Conservation (phyloP, 2,329 filamentous ascomycete species). For the Alternaria longipes region DNA sequence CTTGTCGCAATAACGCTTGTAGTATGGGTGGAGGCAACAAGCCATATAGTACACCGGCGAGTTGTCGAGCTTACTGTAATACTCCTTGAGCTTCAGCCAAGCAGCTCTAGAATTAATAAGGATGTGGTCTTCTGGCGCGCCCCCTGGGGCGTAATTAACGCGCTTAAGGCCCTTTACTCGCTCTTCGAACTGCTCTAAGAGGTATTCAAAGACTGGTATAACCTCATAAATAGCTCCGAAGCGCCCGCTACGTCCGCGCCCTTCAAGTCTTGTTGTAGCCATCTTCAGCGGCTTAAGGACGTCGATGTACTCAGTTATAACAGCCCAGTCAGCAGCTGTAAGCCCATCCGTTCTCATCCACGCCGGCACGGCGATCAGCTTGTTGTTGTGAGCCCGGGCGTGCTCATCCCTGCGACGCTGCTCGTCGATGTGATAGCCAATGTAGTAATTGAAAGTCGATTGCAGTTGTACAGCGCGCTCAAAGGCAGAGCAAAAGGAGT, state of each 20-base stretch:
- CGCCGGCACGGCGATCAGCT: too few relatives aligned
- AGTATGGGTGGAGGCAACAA: neutral
- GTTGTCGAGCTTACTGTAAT: slow-evolving; percentile 12
- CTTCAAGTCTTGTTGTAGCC: neutral
- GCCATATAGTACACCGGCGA: neutral
- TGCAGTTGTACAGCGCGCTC: slow-evolving; percentile 3
- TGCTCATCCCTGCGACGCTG: neutral
- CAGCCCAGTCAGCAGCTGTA: neutral
- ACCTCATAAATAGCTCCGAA: slow-evolving; percentile 7
- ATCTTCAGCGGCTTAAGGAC: neutral
- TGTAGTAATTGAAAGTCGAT: neutral
- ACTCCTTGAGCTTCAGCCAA: slow-evolving; percentile 9
- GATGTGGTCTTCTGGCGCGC: neutral
- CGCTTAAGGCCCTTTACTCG: neutral
- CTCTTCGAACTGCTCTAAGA: neutral
- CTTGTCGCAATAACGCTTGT: neutral
- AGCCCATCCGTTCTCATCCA: neutral
- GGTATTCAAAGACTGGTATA: slow-evolving; percentile 5
- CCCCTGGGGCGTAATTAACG: neutral
- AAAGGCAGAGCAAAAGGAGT: neutral
- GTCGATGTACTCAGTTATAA: neutral
- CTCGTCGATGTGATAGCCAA: neutral
- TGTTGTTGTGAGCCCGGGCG: neutral
- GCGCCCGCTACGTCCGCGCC: neutral
- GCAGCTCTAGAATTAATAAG: neutral